Evolutionary conservation across 345 rosid species (phyloP), one percentile per base, ranked within the genome.

Genomic region (Arabis hirsuta): DNA sequence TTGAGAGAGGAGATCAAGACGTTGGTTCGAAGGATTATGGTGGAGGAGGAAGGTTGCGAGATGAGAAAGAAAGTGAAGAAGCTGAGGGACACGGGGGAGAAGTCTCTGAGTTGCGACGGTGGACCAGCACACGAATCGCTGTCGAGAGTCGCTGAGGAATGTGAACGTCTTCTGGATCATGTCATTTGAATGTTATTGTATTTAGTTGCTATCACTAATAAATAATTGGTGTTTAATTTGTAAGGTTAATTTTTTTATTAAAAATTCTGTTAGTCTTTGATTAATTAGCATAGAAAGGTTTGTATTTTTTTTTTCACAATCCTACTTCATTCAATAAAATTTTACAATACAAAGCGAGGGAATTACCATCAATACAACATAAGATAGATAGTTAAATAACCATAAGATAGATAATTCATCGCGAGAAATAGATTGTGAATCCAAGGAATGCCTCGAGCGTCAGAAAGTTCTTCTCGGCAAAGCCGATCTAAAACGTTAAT

Each of bases 21-120:
- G 6, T 74, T 85, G 4, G n/a, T 84, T 71, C 74, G 53, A 53
- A 78, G 38, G 34, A 75, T 84, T 67, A 81, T 62, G 80, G 79
- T 76, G 34, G 86, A 85, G 3, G 73, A 68, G 27, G 73, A 55
- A 68, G 73, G 73, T 52, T 16, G 34, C 0, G 76, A 73, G 61
- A 84, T 89, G 80, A 66, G 70, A 32, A 45, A 47, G 5, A 82
- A 81, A 38, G 72, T 83, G 31, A 69, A 12, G 76, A 72, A 51
- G 51, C 50, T 88, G 44, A 68, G 6, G 11, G 26, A 68, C 2
- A 55, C 63, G 36, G 63, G 55, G 70, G 71, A 34, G 48, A 36
- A 58, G 2, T 71, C 65, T 39, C 10, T 45, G 47, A 58, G 65
- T 38, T 2, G 16, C 7, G 57, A 50, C 6, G 65, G 55, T 43